These are phyloP conservation scores for Penicillium herquei DNA, from an alignment of 495 filamentous ascomycete genomes.

Conservation along the genomic window DNA sequence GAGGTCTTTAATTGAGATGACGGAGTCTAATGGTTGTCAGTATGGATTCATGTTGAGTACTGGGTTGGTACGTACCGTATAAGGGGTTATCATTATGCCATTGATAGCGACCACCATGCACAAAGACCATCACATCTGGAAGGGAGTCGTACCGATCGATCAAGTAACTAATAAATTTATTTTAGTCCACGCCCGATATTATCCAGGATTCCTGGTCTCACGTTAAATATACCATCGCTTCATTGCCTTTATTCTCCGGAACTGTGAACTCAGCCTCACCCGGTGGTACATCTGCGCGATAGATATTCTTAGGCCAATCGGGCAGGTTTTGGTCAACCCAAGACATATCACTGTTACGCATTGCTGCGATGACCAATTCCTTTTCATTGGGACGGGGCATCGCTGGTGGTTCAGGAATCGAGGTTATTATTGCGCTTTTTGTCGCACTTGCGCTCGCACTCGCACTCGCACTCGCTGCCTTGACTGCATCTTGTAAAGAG, in stretches of 20 bases:
- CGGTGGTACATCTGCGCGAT: conserved; percentile 46
- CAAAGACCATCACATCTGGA: conserved; percentile 42
- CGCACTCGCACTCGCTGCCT: not conserved
- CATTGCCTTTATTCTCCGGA: conserved; percentile 57
- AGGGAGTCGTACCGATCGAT: conserved; percentile 48
- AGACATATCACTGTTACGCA: conserved; percentile 23
- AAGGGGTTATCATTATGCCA: conserved; percentile 58
- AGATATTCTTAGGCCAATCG: conserved; percentile 44
- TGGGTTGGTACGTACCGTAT: conserved; percentile 31
- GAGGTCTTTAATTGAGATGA: conserved; percentile 25
- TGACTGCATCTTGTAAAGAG: not conserved
- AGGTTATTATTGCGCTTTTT: not conserved
- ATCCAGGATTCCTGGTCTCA: conserved; percentile 11
- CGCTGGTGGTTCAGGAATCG: not conserved
- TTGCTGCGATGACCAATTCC: conserved; percentile 29
- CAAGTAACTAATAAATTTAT: conserved; percentile 30
- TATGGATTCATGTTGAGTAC: not conserved
- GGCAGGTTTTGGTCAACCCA: conserved; percentile 33
- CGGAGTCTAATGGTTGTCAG: conserved; percentile 14
- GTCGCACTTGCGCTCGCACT: not conserved
- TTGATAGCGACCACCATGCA: conserved; percentile 41
- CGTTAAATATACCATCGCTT: conserved; percentile 63
- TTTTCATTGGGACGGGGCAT: conserved; percentile 8
- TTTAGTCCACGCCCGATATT: not conserved
- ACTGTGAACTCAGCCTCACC: conserved; percentile 36